Percentiles rank a stretch among this genome's conserved stretches.
phyloP scores from a whole-genome alignment of 257 asterid species.

The Lavandula angustifolia region DNA sequence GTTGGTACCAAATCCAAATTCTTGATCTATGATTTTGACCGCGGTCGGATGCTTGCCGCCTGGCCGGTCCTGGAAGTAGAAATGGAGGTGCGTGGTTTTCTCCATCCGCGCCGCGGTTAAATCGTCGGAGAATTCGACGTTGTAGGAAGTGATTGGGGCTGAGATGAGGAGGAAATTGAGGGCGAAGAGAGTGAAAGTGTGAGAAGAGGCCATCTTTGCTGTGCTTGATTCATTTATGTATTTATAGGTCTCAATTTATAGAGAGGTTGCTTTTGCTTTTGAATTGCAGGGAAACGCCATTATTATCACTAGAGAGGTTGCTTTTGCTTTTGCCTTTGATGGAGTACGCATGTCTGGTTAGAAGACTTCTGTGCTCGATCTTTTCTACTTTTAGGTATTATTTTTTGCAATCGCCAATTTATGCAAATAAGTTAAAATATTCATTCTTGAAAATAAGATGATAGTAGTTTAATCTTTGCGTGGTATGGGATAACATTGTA shows the following conservation, averaged over 20 bases:
- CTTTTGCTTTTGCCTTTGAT: no score
- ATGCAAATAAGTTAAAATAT: no score
- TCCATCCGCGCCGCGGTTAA: slow-evolving; percentile 20
- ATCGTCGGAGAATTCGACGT: background rate
- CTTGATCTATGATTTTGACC: slow-evolving; percentile 22
- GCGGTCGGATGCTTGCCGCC: slow-evolving; percentile 41
- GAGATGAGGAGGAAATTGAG: slow-evolving; percentile 31
- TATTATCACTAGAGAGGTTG: no score
- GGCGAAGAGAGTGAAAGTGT: slow-evolving; percentile 27
- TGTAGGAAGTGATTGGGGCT: slow-evolving; percentile 9
- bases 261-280: slow-evolving; percentile 21
- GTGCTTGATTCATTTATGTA: background rate
- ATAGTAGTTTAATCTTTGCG: no score
- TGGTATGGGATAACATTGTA: no score
- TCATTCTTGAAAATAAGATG: no score
- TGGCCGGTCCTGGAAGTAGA: slow-evolving; percentile 44
- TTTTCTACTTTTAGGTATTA: no score
- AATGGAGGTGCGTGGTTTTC: slow-evolving; percentile 43
- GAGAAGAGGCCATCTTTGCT: slow-evolving; percentile 31
- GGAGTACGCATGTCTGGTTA: no score
- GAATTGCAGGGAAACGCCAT: background rate
- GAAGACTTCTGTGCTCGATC: no score
- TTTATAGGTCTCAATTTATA: background rate
- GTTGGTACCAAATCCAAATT: slow-evolving; percentile 31
- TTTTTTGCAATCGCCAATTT: no score